These are phyloP conservation scores for Colletotrichum australisinense DNA, from an alignment of 2,329 filamentous ascomycete genomes.

Conservation along the genomic window DNA sequence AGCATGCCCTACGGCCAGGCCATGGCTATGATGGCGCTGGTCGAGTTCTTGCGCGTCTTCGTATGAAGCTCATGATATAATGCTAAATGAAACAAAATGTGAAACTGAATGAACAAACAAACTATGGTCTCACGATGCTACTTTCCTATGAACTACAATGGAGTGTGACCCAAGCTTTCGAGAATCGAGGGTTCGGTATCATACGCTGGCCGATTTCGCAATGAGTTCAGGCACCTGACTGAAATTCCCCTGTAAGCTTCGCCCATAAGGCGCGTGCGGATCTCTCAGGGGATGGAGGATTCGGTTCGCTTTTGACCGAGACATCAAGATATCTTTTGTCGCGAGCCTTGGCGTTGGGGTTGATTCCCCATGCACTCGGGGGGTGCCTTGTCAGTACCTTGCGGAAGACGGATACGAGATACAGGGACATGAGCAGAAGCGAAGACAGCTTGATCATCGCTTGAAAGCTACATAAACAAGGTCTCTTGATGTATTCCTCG, in stretches of 20 bases:
- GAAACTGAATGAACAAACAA: background rate
- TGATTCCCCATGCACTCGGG: background rate
- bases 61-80: conserved; percentile 36
- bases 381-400: background rate
- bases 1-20: conserved; percentile 89
- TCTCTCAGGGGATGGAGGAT: background rate
- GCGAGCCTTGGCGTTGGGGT: background rate
- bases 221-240: background rate
- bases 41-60: conserved; percentile 74
- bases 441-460: background rate
- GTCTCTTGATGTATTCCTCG: background rate
- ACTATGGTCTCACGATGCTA: background rate
- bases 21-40: conserved; percentile 86
- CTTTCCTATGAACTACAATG: background rate
- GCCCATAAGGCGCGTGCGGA: background rate
- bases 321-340: background rate
- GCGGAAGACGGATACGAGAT: no score
- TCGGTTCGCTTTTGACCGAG: conserved; percentile 17
- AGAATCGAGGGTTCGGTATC: background rate
- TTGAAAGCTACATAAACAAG: background rate
- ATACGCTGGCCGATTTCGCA: background rate
- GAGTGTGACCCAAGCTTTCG: background rate
- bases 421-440: background rate
- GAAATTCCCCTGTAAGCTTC: background rate
- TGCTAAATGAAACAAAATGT: background rate